Evolutionary conservation across 1,139 yeast species (phyloP), one percentile per base, ranked within the genome.

Genomic region (Candida buenavistaensis): DNA sequence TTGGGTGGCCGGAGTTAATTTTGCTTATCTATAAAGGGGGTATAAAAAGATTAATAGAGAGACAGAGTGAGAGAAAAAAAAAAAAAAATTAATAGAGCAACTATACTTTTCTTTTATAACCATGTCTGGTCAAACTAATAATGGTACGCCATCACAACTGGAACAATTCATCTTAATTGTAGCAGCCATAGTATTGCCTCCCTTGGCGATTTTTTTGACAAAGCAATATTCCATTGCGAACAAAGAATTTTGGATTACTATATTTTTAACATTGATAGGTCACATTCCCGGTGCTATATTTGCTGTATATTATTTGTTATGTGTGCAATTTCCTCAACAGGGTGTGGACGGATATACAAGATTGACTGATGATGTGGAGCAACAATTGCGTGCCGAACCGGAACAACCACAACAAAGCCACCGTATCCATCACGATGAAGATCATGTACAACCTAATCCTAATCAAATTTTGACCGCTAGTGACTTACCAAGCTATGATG

Each of bases 231-330:
- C 59, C 16, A 43, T 64, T 21, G 55, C 52, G 33, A 64, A 64
- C 39, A 60, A 57, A 45, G 72, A 66, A 40, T 57, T 64, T 32
- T 54, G 64, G 28, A 56, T 68, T 6, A 49, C 62, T 2, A 48
- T 65, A 4, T 36, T 68, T 20, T 61, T 69, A 35, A 66, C 73
- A 2, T 38, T 64, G 5, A 49, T 62, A 33, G 68, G 69, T n/a
- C 68, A 64, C 41, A 29, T 64, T 21, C 70, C 70, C 6, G 74
- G 72, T 6, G 43, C 57, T 9, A 28, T 68, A 11, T 68, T 64
- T 43, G 45, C 65, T 6, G 33, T 68, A 14, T 65, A 61, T 49
- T 64, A 54, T 41, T 45, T 65, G n/a, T 44, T 62, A 17, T 40
- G 31, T 31, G 39, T 54, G 29, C 50, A 50, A 19, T 51, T 45